Conservation (phyloP, 106 monocot species). For the Apostasia ramifera region DNA sequence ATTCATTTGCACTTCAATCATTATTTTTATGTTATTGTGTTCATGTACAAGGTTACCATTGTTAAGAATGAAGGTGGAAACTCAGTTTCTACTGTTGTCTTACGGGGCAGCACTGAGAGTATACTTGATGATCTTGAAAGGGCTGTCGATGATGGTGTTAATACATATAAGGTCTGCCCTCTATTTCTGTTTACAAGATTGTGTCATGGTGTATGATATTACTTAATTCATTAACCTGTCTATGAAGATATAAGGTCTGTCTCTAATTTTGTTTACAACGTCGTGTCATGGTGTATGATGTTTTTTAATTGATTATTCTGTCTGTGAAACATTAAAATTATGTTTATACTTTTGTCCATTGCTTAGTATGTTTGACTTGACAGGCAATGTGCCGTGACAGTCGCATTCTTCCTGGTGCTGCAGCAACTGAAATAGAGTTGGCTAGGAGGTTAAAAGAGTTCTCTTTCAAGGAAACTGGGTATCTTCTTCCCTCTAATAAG, state of each 20-base stretch:
- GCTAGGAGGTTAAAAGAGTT: slow-evolving; percentile 87
- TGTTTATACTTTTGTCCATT: background rate
- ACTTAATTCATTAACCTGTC: background rate
- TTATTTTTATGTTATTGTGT: background rate
- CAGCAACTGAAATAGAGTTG: slow-evolving; percentile 90
- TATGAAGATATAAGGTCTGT: background rate
- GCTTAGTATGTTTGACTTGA: background rate
- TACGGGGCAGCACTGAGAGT: slow-evolving; percentile 95
- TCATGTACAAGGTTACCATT: slow-evolving; percentile 61
- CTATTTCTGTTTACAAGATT: slow-evolving; percentile 1
- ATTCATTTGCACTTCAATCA: background rate
- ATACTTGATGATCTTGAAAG: slow-evolving; percentile 97
- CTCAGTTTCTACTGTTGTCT: slow-evolving; percentile 77
- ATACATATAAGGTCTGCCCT: slow-evolving; percentile 80
- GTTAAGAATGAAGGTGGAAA: slow-evolving; percentile 99
- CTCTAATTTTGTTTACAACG: background rate
- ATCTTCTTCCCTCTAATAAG: slow-evolving; percentile 2
- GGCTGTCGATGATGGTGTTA: slow-evolving; percentile 99
- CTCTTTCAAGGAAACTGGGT: slow-evolving; percentile 95
- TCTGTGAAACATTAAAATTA: background rate
- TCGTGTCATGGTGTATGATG: background rate
- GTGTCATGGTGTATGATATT: background rate
- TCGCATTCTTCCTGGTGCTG: slow-evolving; percentile 90
- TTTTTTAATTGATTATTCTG: background rate
- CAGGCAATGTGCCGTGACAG: slow-evolving; percentile 98